Base-by-base conservation (phyloP, 345 rosid genomes). In the Syzygium jambos region DNA sequence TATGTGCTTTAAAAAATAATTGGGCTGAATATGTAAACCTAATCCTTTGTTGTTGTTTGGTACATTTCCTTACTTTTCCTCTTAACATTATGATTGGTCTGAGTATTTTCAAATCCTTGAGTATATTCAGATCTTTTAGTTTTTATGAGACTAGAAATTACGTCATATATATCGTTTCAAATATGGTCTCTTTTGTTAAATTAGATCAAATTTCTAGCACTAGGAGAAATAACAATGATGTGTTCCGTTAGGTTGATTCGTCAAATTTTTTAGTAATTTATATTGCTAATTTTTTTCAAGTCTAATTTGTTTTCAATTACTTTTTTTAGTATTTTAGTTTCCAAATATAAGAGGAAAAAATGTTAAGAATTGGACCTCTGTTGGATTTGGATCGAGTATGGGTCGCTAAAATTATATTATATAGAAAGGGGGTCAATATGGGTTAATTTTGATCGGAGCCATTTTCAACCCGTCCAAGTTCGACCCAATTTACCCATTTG, bases 351-450 rank as follows among this genome's bases (percentile, higher is more conserved):
- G 2, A n/a, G n/a, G 29, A 14, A 59, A 13, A n/a, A 12, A 11
- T 3, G 34, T 61, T 13, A 13, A n/a, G 65, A 61, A 61, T 61
- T 13, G 34, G 34, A n/a, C 17, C 73, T 61, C 1, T 13, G 0
- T n/a, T 5, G 12, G 13, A 12, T 61, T 61, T 7, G 2, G 34
- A 2, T 61, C 5, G 19, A 6, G 29, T n/a, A n/a, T 61, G 34
- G 34, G 19, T 0, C 0, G 6, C 9, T n/a, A 0, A 27, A 61
- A 14, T 12, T 61, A 27, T 61, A 1, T n/a, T 61, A 61, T 61
- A 61, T 61, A 34, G 17, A 61, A 61, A 61, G n/a, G 19, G 34
- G 34, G 4, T 61, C 0, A 0, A 16, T 61, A 61, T 61, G 7
- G 11, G 34, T 61, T 61, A 6, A 61, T 61, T n/a, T 61, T 17